These are phyloP conservation scores for Amanita jacksonii DNA, from an alignment of 768 basidiomycete genomes.

Conservation along the genomic window DNA sequence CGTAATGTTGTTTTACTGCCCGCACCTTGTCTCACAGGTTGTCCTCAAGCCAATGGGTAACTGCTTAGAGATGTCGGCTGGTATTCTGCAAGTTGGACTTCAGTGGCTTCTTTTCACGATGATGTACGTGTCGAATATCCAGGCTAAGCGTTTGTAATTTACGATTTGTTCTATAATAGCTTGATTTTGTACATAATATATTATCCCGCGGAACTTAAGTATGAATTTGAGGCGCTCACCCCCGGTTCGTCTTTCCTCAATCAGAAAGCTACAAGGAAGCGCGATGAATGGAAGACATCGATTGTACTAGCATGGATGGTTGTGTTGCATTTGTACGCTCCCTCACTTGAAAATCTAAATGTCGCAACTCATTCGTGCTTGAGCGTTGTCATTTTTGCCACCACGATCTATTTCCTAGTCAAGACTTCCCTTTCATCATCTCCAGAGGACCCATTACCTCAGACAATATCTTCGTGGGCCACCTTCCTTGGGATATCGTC, in stretches of 20 bases:
- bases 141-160: background rate
- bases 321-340: constrained; percentile 65
- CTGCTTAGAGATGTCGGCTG: constrained; percentile 75
- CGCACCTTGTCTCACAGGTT: constrained; percentile 24
- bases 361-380: background rate
- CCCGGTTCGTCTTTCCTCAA: constrained; percentile 5
- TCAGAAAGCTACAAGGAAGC: constrained; percentile 13
- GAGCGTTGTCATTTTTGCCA: constrained; percentile 4
- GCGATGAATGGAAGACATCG: constrained; percentile 70
- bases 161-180: constrained; percentile 29
- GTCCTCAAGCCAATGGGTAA: constrained; percentile 28
- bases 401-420: constrained; percentile 14
- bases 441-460: constrained; percentile 28
- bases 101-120: constrained; percentile 82
- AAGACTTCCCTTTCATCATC: constrained; percentile 23
- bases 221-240: constrained; percentile 18
- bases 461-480: constrained; percentile 48
- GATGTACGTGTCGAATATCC: constrained; percentile 49
- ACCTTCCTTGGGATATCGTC: constrained; percentile 81
- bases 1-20: background rate
- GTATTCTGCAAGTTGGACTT: constrained; percentile 69
- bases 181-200: constrained; percentile 87
- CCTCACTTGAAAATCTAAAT: background rate
- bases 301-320: constrained; percentile 66
- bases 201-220: constrained; percentile 82